phyloP scores from a whole-genome alignment of 108 stramenopile species.

The Mediolabrus comicus region DNA sequence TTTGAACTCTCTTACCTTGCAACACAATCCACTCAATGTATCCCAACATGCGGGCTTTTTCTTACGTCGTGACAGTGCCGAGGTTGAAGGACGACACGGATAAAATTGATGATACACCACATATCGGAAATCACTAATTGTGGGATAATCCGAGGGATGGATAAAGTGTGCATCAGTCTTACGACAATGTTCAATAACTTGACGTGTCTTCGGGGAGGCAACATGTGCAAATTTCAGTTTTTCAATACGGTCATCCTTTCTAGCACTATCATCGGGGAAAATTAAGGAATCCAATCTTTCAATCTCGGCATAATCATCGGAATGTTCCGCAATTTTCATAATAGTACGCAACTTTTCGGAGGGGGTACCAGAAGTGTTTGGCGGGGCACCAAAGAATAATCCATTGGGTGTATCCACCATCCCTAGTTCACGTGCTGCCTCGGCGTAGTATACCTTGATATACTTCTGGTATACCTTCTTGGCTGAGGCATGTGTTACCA shows the following conservation, averaged over 20 bases:
- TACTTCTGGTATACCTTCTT: conserved; percentile 8
- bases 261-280: too few species aligned
- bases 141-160: conserved; percentile 9
- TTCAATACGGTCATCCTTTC: neutral
- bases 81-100: neutral
- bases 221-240: conserved; percentile 10
- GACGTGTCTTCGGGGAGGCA: neutral
- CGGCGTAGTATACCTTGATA: conserved; percentile 12
- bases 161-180: conserved; percentile 1
- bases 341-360: conserved; percentile 7
- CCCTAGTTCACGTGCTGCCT: conserved; percentile 13
- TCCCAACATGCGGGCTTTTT: neutral
- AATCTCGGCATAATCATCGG: neutral
- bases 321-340: neutral
- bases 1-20: too few species aligned
- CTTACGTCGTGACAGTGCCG: neutral
- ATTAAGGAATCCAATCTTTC: neutral
- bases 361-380: conserved; percentile 1
- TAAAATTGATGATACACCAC: conserved; percentile 12
- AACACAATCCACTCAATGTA: conserved; percentile 5
- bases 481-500: neutral
- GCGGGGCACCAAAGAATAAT: conserved; percentile 10
- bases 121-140: conserved; percentile 3
- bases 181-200: conserved; percentile 2
- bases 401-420: conserved; percentile 19